Percentiles rank a stretch among this genome's conserved stretches.
These are phyloP conservation scores for Cladophialophora psammophila DNA, from an alignment of 2,329 filamentous ascomycete genomes.

Conservation along the genomic window DNA sequence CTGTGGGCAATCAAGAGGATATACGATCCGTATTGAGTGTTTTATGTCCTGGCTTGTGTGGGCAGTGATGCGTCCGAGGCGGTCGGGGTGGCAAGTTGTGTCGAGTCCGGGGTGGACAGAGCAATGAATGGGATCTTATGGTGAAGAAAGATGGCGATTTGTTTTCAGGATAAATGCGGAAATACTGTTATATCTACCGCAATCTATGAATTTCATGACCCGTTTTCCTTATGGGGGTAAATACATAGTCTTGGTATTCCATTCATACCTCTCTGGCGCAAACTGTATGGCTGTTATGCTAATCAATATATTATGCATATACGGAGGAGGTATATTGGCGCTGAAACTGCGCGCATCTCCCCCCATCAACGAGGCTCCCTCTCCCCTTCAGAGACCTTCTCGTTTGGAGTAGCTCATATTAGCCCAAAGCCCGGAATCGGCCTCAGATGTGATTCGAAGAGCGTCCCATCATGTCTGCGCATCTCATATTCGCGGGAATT, in stretches of 20 bases:
- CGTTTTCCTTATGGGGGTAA: background rate
- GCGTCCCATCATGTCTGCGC: too few relatives aligned
- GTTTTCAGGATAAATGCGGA: background rate
- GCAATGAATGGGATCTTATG: background rate
- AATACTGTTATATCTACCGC: background rate
- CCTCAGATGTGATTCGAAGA: too few relatives aligned
- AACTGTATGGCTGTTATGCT: background rate
- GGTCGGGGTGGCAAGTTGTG: background rate
- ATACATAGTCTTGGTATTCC: background rate
- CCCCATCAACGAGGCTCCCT: too few relatives aligned
- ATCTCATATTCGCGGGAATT: too few relatives aligned
- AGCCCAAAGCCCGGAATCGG: too few relatives aligned
- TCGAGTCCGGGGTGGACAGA: background rate
- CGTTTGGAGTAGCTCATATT: too few relatives aligned
- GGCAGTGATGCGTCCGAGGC: constrained; percentile 25
- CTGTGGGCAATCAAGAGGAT: constrained; percentile 30
- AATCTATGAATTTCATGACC: background rate
- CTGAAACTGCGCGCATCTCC: background rate
- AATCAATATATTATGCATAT: background rate
- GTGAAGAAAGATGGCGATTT: background rate
- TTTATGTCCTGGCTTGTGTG: constrained; percentile 34
- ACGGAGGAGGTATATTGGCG: background rate
- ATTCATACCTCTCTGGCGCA: background rate
- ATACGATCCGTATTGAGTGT: constrained; percentile 30
- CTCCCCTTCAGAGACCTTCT: too few relatives aligned